These are phyloP conservation scores for Trichoderma cornu-damae DNA, from an alignment of 2,329 filamentous ascomycete species.

Conservation along the genomic window DNA sequence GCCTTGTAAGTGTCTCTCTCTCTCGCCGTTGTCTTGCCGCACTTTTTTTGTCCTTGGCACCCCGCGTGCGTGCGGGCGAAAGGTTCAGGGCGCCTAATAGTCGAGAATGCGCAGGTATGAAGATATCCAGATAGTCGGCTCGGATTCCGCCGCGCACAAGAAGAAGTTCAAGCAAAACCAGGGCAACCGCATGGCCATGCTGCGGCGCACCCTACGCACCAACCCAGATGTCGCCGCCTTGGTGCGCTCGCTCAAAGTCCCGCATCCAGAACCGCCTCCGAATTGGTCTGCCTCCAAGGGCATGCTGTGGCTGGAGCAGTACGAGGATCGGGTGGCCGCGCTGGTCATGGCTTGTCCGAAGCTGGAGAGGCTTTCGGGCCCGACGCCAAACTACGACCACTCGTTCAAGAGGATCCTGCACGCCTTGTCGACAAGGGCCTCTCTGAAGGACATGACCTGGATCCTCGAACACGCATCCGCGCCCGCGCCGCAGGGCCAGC, in stretches of 20 bases:
- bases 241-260: constrained; percentile 54
- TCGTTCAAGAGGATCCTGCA: constrained; percentile 53
- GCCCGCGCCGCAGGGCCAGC: constrained; percentile 28
- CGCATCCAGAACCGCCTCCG: constrained; percentile 40
- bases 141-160: constrained; percentile 51
- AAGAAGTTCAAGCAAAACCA: constrained; percentile 53
- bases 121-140: constrained; percentile 54
- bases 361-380: constrained; percentile 53
- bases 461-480: constrained; percentile 40
- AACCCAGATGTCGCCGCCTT: constrained; percentile 49
- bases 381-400: constrained; percentile 51
- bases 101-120: constrained; percentile 41
- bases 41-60: background rate
- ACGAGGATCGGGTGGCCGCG: constrained; percentile 54
- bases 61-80: no score
- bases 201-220: constrained; percentile 53
- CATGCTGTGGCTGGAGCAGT: constrained; percentile 41
- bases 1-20: constrained; percentile 49
- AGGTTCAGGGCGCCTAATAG: background rate
- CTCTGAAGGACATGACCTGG: constrained; percentile 57
- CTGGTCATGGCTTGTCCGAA: constrained; percentile 62
- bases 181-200: constrained; percentile 50
- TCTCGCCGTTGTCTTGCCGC: background rate
- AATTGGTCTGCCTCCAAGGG: constrained; percentile 24
- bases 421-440: constrained; percentile 52